phyloP scores from a whole-genome alignment of 1,284 basidiomycete genomes.

The Ceratobasidium sp. region DNA sequence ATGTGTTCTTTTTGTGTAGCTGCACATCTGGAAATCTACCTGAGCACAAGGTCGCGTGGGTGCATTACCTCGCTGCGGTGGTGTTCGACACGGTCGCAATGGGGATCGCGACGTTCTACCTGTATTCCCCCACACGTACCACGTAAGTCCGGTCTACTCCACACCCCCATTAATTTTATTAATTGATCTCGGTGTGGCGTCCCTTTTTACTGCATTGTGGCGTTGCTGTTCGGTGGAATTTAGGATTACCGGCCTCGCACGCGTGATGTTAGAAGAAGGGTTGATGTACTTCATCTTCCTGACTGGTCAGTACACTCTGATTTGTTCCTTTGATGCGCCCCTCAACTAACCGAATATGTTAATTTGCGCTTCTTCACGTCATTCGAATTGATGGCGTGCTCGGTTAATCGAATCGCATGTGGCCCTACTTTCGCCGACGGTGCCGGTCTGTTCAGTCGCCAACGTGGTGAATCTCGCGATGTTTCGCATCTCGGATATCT shows the following conservation, averaged over 20 bases:
- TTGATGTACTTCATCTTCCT: conserved; percentile 32
- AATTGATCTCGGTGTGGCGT: background rate
- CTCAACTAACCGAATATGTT: background rate
- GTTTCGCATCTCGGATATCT: conserved; percentile 24
- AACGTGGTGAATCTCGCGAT: conserved; percentile 29
- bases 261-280: conserved; percentile 40
- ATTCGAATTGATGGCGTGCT: no score
- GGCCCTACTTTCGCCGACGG: no score
- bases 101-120: conserved; percentile 40
- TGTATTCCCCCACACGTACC: conserved; percentile 26
- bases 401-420: no score
- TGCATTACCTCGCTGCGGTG: conserved; percentile 45
- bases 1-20: background rate
- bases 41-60: conserved; percentile 39
- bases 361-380: background rate
- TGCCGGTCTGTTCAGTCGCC: conserved; percentile 19
- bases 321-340: no score
- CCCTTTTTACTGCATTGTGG: background rate
- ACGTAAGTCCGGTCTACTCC: background rate
- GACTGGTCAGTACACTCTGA: conserved; percentile 23
- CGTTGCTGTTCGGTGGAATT: background rate
- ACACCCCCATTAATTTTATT: background rate
- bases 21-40: conserved; percentile 44
- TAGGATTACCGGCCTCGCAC: conserved; percentile 27
- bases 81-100: conserved; percentile 38